Evolutionary conservation across 2,329 filamentous ascomycete genomes (phyloP), one percentile per base, ranked within the genome.

Genomic region (Coniochaeta ligniaria): DNA sequence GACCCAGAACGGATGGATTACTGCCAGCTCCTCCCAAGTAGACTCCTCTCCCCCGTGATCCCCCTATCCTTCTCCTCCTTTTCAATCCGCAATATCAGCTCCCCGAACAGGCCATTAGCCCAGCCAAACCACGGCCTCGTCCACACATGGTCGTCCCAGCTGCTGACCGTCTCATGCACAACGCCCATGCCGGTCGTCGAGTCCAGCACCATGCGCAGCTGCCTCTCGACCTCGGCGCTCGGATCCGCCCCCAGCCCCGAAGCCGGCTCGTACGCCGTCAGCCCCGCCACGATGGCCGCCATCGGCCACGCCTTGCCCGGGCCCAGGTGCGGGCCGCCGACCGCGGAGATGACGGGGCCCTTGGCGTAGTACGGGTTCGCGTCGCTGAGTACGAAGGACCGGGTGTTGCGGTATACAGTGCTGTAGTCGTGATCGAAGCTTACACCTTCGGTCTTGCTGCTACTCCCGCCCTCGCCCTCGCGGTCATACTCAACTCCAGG

Each of bases 281-380:
- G 77, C 22, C 78, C 81, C 0, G 76, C 78, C 20, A 83, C 80
- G 12, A 83, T 80, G 33, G 77, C 75, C 0, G 81, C 79, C 82
- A 85, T 84, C 0, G 82, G 82, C 82, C 82, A 84, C 0, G 80
- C 79, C 38, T 75, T 74, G 0, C 80, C 81, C 0, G 81, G 79
- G 0, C 90, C 90, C 61, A 92, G 85, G 66, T 82, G 82, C 4
- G 80, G 80, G 1, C 80, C 91, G 8, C 92, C 91, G 60, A 95
- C 88, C 1, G 88, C 89, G 5, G 83, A 84, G 68, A 95, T 89
- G 0, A 80, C 82, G 0, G 79, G 75, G 0, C 90, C 90, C 17
- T 79, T 77, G 58, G 90, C 78, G 66, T 83, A 96, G 73, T 95
- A 96, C 0, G 92, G 91, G 68, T 96, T 96, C 0, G 85, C 84